Base-by-base conservation (phyloP, 345 rosid species). In the Rhizophora mangle region DNA sequence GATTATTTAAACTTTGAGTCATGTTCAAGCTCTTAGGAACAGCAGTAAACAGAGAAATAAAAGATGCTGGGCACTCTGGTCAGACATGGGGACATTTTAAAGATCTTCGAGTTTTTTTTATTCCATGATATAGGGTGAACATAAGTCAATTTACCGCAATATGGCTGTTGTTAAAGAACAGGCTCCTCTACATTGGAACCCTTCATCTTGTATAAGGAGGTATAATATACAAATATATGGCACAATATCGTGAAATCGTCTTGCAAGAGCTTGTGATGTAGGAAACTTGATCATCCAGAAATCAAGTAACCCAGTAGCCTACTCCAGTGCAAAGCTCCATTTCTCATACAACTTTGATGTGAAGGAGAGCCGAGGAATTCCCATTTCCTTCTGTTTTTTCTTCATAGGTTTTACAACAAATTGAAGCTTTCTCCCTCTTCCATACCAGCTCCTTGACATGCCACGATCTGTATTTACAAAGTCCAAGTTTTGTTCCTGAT, bases 401-500 rank as follows among this genome's bases (percentile, higher is more conserved):
- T 21, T 18, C 52, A 43, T 30, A 8, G 27, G 9, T n/a, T 24
- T 61, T 39, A 64, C 47, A 22, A 62, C 31, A n/a, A 57, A 0
- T 18, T 13, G 46, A 29, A 54, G 36, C 39, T 63, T 9, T 43
- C 8, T 34, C 29, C 10, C 16, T 24, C 52, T 30, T 53, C 55
- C 19, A 26, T 10, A 8, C 46, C 54, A 47, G 58, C 51, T 54
- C 32, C 46, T 20, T 69, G 22, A 18, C 47, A 30, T 46, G 29
- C 59, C 27, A 22, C 54, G 61, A 60, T 49, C 62, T 26, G 8
- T 27, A 57, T 29, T 54, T 13, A 19, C 47, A n/a, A 46, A 71
- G 29, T 51, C 66, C 65, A 43, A 43, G 49, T 43, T 13, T 43
- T 58, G 60, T 53, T 71, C 57, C 37, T 27, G 49, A 51, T 22